Evolutionary conservation across 192 early-diverging fungal genomes (phyloP).

Genomic region (Radiomyces spectabilis): DNA sequence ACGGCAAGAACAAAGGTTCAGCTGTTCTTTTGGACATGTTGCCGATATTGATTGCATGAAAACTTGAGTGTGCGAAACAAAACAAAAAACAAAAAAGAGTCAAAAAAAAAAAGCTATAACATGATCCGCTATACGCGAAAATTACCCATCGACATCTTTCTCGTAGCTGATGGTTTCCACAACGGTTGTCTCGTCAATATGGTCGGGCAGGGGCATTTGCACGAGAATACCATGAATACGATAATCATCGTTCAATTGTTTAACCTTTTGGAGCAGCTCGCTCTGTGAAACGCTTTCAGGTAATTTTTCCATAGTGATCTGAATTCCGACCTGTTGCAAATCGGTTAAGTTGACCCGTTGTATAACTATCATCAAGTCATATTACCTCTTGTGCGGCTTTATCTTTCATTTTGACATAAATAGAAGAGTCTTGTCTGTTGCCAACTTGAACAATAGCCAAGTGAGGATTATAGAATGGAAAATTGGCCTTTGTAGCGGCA

Average conservation of each 20-base stretch:
- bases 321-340: conserved; percentile 54
- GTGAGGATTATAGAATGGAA: conserved; percentile 71
- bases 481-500: conserved; percentile 45
- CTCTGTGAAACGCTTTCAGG: conserved; percentile 54
- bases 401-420: conserved; percentile 90
- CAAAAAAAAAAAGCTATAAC: too few species aligned
- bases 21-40: conserved; percentile 74
- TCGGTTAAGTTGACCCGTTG: background rate
- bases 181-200: conserved; percentile 71
- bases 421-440: conserved; percentile 80
- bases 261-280: conserved; percentile 61
- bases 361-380: too few species aligned
- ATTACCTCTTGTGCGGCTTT: conserved; percentile 76
- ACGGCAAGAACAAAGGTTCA: conserved; percentile 81
- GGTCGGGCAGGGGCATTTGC: conserved; percentile 85
- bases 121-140: too few species aligned
- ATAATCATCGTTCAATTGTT: conserved; percentile 71
- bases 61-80: conserved; percentile 22
- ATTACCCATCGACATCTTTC: conserved; percentile 96
- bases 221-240: conserved; percentile 92
- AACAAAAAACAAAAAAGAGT: background rate
- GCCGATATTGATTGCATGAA: conserved; percentile 92
- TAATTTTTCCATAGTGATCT: conserved; percentile 62
- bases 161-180: conserved; percentile 74
- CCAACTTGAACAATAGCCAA: conserved; percentile 92